Conservation (phyloP, 176 grass and related monocot species). For the Aegilops tauschii region DNA sequence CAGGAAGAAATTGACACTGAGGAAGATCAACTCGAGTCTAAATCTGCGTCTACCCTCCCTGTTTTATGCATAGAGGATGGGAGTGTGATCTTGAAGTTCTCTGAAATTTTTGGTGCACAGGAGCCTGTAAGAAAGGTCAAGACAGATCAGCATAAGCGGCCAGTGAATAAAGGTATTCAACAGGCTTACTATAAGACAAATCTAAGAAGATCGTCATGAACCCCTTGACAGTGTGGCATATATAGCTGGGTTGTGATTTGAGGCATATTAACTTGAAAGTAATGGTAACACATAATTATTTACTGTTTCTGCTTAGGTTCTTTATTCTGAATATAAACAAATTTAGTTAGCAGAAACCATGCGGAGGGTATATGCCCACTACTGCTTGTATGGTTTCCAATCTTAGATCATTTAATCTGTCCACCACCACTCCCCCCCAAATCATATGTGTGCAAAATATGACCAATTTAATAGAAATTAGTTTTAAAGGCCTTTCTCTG, state of each 20-base stretch:
- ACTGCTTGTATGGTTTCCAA: background rate
- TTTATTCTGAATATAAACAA: slow-evolving; percentile 7
- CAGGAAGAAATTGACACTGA: slow-evolving; percentile 54
- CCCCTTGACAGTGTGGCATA: background rate
- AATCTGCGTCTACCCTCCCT: slow-evolving; percentile 61
- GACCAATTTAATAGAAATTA: slow-evolving; percentile 3
- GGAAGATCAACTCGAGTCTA: slow-evolving; percentile 47
- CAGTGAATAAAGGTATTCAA: slow-evolving; percentile 64
- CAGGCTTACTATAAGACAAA: slow-evolving; percentile 13
- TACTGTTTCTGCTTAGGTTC: background rate
- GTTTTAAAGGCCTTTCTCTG: slow-evolving; percentile 19
- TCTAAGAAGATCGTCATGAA: background rate
- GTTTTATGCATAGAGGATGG: slow-evolving; percentile 89
- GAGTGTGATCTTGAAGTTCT: slow-evolving; percentile 77
- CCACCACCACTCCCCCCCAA: too few species aligned
- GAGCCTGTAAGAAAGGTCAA: slow-evolving; percentile 67
- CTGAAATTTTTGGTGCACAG: slow-evolving; percentile 91
- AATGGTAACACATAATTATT: background rate
- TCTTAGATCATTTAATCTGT: background rate
- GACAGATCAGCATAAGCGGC: slow-evolving; percentile 48
- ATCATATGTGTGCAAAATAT: background rate
- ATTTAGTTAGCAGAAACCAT: background rate
- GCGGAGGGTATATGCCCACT: background rate
- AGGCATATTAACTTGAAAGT: slow-evolving; percentile 24
- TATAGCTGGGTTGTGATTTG: slow-evolving; percentile 9